These are phyloP conservation scores for Anethum foeniculum DNA, from an alignment of 140 eudicot species.

Conservation along the genomic window DNA sequence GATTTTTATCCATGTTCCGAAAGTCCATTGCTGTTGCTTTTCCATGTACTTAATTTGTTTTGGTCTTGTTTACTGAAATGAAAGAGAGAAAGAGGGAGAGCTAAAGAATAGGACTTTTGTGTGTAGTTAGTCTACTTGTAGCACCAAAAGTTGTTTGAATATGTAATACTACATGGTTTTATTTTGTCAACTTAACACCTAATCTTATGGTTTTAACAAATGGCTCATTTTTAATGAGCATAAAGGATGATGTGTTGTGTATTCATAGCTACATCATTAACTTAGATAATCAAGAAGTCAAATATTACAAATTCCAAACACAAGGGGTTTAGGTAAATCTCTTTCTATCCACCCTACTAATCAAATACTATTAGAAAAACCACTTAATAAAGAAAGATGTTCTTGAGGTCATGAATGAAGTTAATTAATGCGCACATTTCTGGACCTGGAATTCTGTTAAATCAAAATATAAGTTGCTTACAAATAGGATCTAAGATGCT, in stretches of 20 bases:
- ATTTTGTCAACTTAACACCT: constrained; percentile 3
- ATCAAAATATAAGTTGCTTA: constrained; percentile 1
- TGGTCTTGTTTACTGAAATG: constrained; percentile 1
- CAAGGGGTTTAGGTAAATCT: neutral
- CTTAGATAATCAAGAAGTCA: neutral
- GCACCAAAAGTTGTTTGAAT: neutral
- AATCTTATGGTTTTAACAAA: neutral
- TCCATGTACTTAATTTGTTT: neutral
- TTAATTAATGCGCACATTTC: neutral
- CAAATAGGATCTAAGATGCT: constrained; percentile 14
- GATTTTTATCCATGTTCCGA: constrained; percentile 12
- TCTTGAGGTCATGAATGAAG: neutral
- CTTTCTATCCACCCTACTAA: constrained; percentile 6
- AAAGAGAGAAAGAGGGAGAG: constrained; percentile 2
- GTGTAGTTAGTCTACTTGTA: constrained; percentile 1
- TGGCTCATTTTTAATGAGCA: neutral
- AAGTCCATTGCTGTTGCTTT: neutral
- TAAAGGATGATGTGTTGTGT: neutral
- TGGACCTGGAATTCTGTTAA: neutral
- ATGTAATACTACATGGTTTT: neutral
- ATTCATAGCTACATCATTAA: neutral
- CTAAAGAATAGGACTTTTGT: neutral
- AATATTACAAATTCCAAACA: neutral
- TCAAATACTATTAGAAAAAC: neutral
- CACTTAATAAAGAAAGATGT: neutral